A percentile compares a stretch with the other conserved stretches of the same genome.
phyloP scores from a whole-genome alignment of 2,329 filamentous ascomycete species.

The Mariannaea sp. region DNA sequence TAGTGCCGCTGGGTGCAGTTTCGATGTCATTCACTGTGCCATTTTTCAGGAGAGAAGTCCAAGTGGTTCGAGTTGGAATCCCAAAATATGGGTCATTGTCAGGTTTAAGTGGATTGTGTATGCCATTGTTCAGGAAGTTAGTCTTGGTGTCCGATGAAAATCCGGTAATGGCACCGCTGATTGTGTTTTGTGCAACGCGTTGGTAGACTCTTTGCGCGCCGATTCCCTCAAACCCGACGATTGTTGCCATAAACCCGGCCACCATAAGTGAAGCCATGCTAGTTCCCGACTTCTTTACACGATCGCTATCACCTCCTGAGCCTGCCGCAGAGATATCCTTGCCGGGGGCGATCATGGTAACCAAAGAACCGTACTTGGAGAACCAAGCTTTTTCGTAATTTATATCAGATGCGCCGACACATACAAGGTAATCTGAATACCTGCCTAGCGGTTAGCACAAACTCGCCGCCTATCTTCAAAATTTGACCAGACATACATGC shows the following conservation, averaged over 20 bases:
- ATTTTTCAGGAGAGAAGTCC: no score
- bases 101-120: no score
- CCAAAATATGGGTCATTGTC: no score
- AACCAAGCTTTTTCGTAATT: not conserved
- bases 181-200: not conserved
- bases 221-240: not conserved
- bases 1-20: no score
- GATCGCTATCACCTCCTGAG: not conserved
- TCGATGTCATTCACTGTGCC: no score
- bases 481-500: no score
- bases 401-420: conserved; percentile 1
- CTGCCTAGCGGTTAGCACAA: not conserved
- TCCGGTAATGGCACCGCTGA: not conserved
- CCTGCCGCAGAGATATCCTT: not conserved
- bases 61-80: no score
- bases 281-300: not conserved
- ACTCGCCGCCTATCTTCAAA: no score
- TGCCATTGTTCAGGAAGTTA: no score
- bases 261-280: conserved; percentile 7
- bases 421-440: not conserved
- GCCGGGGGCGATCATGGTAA: not conserved
- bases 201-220: not conserved
- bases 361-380: not conserved
- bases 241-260: conserved; percentile 4
- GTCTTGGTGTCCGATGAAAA: no score